A percentile compares a stretch with the other conserved stretches of the same genome.
phyloP scores from a whole-genome alignment of 768 basidiomycete species.

The Russula dissimulans region DNA sequence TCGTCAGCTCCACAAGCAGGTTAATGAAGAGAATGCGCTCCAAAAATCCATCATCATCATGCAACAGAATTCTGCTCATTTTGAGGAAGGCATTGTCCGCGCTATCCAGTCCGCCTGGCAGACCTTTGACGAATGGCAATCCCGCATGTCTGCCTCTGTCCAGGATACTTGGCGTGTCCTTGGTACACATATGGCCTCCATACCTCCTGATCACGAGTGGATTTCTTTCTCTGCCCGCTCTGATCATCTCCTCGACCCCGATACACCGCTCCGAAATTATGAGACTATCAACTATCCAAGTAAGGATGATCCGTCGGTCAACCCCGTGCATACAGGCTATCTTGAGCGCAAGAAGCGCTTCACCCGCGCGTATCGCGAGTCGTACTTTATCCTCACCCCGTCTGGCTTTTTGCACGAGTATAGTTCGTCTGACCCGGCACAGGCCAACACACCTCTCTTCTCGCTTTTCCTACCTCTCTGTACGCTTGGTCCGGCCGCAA shows the following conservation, averaged over 20 bases:
- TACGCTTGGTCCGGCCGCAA: constrained; percentile 86
- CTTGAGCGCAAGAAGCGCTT: constrained; percentile 95
- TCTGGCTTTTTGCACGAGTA: constrained; percentile 97
- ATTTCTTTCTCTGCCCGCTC: constrained; percentile 87
- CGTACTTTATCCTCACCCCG: constrained; percentile 87
- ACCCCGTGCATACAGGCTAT: constrained; percentile 79
- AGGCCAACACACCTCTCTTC: constrained; percentile 57
- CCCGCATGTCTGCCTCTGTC: constrained; percentile 64
- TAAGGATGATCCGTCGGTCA: constrained; percentile 81
- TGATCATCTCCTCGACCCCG: constrained; percentile 93
- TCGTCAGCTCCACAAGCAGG: constrained; percentile 82
- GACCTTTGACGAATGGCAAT: constrained; percentile 91
- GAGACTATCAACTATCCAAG: constrained; percentile 74
- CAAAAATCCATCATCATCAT: constrained; percentile 98
- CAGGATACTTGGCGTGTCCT: constrained; percentile 70
- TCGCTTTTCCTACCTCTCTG: constrained; percentile 89
- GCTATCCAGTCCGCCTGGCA: constrained; percentile 95
- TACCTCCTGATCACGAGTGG: constrained; percentile 90
- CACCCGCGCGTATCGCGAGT: constrained; percentile 76
- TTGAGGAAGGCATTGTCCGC: constrained; percentile 93
- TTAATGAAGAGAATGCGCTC: constrained; percentile 94
- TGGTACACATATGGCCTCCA: constrained; percentile 61
- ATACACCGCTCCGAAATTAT: constrained; percentile 84
- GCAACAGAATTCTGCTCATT: constrained; percentile 94
- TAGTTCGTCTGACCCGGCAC: constrained; percentile 60